phyloP scores from a whole-genome alignment of 2,329 filamentous ascomycete genomes.

The Iodosphaeria phyllophila region DNA sequence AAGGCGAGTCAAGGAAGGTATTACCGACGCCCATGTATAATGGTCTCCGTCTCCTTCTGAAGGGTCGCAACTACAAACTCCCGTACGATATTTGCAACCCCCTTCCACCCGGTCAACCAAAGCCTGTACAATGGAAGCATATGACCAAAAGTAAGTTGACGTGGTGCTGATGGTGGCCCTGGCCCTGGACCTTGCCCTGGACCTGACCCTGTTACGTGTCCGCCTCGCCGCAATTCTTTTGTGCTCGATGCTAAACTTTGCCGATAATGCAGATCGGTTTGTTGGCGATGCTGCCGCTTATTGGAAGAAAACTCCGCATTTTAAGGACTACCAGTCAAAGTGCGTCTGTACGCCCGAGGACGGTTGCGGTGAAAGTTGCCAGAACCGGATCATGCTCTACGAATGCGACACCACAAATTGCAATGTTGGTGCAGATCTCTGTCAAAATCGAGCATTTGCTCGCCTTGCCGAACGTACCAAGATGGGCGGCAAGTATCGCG shows the following conservation, averaged over 20 bases:
- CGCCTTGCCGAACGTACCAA: conserved; percentile 58
- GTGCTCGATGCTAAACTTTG: conserved; percentile 11
- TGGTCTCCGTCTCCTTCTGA: conserved; percentile 50
- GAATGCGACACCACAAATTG: conserved; percentile 90
- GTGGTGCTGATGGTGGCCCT: neutral
- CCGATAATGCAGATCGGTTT: conserved; percentile 55
- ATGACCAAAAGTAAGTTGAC: conserved; percentile 63
- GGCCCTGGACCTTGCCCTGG: too few relatives aligned
- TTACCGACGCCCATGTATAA: conserved; percentile 67
- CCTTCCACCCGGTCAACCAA: conserved; percentile 67
- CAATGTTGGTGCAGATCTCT: conserved; percentile 52
- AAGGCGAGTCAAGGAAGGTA: conserved; percentile 29
- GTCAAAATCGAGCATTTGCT: conserved; percentile 77
- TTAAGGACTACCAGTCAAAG: conserved; percentile 55
- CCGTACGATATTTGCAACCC: conserved; percentile 84
- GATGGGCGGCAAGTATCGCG: conserved; percentile 67
- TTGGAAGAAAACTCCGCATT: conserved; percentile 64
- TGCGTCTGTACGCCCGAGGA: conserved; percentile 63
- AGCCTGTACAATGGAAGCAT: conserved; percentile 84
- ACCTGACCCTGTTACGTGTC: too few relatives aligned
- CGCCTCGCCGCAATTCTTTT: neutral
- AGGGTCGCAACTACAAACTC: conserved; percentile 67
- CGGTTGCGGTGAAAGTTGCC: conserved; percentile 76
- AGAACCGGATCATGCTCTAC: conserved; percentile 93
- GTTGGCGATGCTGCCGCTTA: conserved; percentile 64